Base-by-base conservation (phyloP, 225 moss, liverwort and hornwort genomes). In the Pseudoscleropodium purum region DNA sequence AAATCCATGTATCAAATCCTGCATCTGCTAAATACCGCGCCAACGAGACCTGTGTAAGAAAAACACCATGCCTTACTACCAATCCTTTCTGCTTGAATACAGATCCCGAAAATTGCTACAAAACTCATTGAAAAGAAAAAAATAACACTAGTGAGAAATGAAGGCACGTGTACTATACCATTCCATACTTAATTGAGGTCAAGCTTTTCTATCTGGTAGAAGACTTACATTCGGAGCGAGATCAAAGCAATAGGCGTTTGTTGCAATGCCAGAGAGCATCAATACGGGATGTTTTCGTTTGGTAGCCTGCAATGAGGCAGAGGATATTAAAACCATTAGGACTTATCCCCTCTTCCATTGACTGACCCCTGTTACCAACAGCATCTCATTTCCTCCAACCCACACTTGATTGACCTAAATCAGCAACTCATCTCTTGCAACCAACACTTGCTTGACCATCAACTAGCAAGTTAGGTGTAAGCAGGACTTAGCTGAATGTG, bases 1-100 rank as follows among this genome's bases (percentile, higher is more conserved):
- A 89, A 92, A 99, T 96, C 99, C 99, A 99, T 67, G 96, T 94
- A 82, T 99, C 99, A 90, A 99, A 96, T 86, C 99, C 99, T 93
- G 95, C 95, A 89, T 92, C 95, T 75, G 99, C 94, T 96, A 96
- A 94, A 94, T 92, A 93, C 62, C 96, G 96, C 85, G 99, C 97
- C 96, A 97, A 93, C 49, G 99, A 97, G 70, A 99, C 99, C 99
- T 99, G 93, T 91, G 91, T 92, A 82, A 82, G 91, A 82, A 85
- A 79, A 91, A 84, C 90, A 90, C 88, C 86, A 93, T 41, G 73
- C 77, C 91, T 91, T 86, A 84, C 87, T 64, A 81, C 87, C 90
- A 79, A 39, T 82, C 81, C 88, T 80, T 82, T 77, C 37, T 84
- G 73, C 77, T 86, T 83, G 39, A 76, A 84, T 68, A 12, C 70